Conservation (phyloP, 2,329 filamentous ascomycete genomes). For the Ophioceras dolichostomum region DNA sequence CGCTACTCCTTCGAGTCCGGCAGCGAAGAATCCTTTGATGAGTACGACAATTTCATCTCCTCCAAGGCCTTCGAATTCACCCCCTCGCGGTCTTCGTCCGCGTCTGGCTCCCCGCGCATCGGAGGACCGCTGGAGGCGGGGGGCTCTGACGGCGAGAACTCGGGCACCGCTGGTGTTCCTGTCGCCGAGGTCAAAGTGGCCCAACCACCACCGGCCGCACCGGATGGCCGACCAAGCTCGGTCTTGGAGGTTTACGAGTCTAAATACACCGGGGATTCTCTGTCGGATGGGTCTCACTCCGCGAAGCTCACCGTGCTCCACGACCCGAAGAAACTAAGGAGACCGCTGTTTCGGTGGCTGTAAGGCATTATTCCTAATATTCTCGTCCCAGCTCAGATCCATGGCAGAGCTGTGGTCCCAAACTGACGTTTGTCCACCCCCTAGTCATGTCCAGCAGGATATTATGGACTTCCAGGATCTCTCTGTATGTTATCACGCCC, state of each 20-base stretch:
- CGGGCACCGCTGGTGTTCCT: no score
- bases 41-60: background rate
- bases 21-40: background rate
- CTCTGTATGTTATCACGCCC: background rate
- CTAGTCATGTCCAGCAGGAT: constrained; percentile 1
- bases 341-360: background rate
- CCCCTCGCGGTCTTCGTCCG: background rate
- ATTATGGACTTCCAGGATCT: constrained; percentile 1
- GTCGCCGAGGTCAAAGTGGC: no score
- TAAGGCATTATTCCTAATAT: background rate
- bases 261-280: background rate
- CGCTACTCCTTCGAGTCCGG: no score
- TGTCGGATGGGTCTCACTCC: background rate
- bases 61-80: background rate
- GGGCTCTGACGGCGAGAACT: background rate
- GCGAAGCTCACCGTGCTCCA: background rate
- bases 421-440: background rate
- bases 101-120: background rate
- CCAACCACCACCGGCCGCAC: background rate
- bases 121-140: background rate
- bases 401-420: background rate
- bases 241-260: background rate
- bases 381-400: no score
- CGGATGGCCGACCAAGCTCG: background rate
- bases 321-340: background rate